Percentiles rank a stretch among this genome's conserved stretches.
Conservation (phyloP, 2,329 filamentous ascomycete genomes). For the Pestalotiopsis fici region DNA sequence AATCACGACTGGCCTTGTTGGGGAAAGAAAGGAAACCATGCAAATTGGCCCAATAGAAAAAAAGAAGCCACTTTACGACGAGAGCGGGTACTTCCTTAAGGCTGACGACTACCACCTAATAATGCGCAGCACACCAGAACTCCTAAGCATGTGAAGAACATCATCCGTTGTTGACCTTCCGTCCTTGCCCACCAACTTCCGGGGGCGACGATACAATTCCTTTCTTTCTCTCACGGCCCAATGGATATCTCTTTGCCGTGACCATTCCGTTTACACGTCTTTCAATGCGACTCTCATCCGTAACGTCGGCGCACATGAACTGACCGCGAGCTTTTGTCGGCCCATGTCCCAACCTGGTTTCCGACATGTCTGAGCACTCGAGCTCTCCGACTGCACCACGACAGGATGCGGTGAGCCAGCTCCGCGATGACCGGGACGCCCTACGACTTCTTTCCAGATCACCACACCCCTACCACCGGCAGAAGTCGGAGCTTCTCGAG, state of each 20-base stretch:
- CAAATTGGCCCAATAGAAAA: conserved; percentile 2
- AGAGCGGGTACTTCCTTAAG: conserved; percentile 3
- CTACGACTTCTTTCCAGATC: conserved; percentile 59
- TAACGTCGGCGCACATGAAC: background rate
- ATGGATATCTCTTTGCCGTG: background rate
- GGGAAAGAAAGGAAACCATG: background rate
- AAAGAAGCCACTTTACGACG: background rate
- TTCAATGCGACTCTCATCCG: background rate
- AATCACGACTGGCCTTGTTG: background rate
- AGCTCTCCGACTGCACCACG: background rate
- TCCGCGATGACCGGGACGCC: conserved; percentile 33
- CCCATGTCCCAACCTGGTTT: conserved; percentile 4
- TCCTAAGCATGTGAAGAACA: conserved; percentile 1
- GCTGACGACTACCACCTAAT: conserved; percentile 1
- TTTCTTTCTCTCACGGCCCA: background rate
- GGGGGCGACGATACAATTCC: background rate
- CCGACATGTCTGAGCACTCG: conserved; percentile 10
- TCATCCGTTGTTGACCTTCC: background rate
- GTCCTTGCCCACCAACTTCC: background rate
- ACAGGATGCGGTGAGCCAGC: conserved; percentile 17
- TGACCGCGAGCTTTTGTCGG: background rate
- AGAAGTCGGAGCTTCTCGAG: conserved; percentile 56
- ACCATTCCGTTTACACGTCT: background rate
- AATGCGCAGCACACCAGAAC: background rate
- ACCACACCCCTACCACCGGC: conserved; percentile 69